Evolutionary conservation across 345 rosid genomes (phyloP).

Genomic region (Euphorbia tirucalli): DNA sequence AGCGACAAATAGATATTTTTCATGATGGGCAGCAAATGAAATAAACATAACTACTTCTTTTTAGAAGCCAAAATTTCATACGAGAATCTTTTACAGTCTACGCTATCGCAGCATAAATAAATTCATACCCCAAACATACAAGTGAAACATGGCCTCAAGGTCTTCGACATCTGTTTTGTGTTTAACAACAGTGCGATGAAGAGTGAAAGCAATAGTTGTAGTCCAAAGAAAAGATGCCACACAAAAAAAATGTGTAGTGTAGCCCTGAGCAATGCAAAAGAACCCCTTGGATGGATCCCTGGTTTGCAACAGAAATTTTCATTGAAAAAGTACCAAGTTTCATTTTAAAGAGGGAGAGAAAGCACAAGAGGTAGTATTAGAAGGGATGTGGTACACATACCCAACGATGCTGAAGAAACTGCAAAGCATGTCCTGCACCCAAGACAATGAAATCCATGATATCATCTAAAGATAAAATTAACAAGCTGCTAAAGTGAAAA

Average conservation of each 20-base stretch:
- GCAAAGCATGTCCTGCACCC: conserved; percentile 89
- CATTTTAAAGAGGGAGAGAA: neutral
- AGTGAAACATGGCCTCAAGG: conserved; percentile 88
- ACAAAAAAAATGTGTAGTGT: conserved; percentile 83
- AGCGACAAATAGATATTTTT: neutral
- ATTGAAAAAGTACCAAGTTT: neutral
- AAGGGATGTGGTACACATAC: conserved; percentile 33
- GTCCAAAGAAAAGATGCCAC: conserved; percentile 99
- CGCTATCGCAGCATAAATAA: neutral
- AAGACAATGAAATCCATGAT: neutral
- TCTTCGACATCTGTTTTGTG: conserved; percentile 97
- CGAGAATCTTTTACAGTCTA: neutral
- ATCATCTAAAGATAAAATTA: neutral
- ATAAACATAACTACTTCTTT: neutral
- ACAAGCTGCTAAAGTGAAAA: neutral
- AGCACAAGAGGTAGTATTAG: neutral
- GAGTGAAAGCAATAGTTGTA: conserved; percentile 90
- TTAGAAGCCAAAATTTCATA: neutral
- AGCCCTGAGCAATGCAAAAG: conserved; percentile 83
- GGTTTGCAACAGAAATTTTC: conserved; percentile 14
- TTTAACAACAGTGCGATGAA: conserved; percentile 85
- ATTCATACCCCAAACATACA: conserved; percentile 92
- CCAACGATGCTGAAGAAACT: conserved; percentile 91
- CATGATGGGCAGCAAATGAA: no score
- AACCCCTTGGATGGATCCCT: conserved; percentile 92